Base-by-base conservation (phyloP, 208 protist species). In the Blastocrithidia nonstop region DNA sequence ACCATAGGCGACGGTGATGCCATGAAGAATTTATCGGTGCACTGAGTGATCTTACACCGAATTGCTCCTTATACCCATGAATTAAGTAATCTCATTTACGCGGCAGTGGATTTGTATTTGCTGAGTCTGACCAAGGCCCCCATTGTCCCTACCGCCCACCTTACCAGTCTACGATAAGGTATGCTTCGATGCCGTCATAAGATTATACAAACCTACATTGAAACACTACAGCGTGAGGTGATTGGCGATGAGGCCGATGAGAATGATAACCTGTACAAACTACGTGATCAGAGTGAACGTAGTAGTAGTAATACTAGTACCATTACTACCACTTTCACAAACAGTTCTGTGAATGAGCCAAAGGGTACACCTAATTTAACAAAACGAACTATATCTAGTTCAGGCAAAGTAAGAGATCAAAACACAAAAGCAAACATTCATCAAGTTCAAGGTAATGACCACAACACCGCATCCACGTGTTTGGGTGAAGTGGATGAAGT, bases 31-130 rank as follows among this genome's bases (percentile, higher is more conserved):
- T 42, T 86, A 2, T 84, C 72, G 13, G 76, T 91, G 33, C 81
- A 91, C 50, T 91, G 81, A 77, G 76, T 86, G 8, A 65, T 91
- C 28, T 56, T 91, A 44, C 72, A 77, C 37, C 73, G 77, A 44
- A 82, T 91, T 45, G 61, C 66, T 13, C 71, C 73, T 8, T 48
- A 70, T 46, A 64, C 73, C 17, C 59, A 54, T 1, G 66, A 91
- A 29, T 54, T 91, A 24, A 71, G 61, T 57, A 60, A 82, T 37
- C 59, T 87, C 11, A 39, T 91, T 15, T 79, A 73, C 52, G 70
- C 76, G 27, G 58, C 73, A 22, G 51, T 74, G 21, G 81, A 91
- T 45, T 54, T 91, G 13, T 86, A 86, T 40, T 39, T 91, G 32
- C 55, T 83, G n/a, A 46, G 59, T 22, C 35, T 87, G 43, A 64